Evolutionary conservation across 345 rosid species (phyloP).

Genomic region (Eucalyptus curtisii): DNA sequence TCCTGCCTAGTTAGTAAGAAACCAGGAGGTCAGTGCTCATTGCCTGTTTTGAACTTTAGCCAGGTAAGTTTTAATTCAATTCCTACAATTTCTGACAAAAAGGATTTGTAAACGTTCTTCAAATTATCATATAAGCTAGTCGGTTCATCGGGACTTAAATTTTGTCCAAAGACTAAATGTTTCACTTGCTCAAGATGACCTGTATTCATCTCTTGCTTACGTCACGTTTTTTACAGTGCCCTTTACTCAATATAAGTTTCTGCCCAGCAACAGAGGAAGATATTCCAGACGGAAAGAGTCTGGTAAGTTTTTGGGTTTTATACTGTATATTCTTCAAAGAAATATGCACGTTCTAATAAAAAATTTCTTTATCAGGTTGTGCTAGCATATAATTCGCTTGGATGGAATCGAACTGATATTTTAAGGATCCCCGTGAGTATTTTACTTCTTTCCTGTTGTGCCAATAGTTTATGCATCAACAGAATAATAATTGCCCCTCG

Average conservation of each 20-base stretch:
- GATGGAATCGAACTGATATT: conserved; percentile 66
- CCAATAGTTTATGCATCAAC: not conserved
- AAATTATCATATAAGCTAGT: not conserved
- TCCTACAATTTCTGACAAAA: not conserved
- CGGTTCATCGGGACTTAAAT: not conserved
- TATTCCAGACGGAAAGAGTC: conserved; percentile 33
- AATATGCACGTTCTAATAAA: not conserved
- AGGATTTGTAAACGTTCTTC: not conserved
- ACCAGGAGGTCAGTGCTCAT: conserved; percentile 26
- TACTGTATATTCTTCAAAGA: not conserved
- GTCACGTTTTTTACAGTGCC: conserved; percentile 38
- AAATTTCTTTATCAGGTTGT: conserved; percentile 39
- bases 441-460: not conserved
- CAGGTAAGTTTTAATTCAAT: conserved; percentile 23
- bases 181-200: not conserved
- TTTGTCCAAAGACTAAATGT: not conserved
- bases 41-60: conserved; percentile 18
- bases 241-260: conserved; percentile 67
- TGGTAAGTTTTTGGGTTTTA: conserved; percentile 33
- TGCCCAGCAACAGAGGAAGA: conserved; percentile 66
- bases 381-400: conserved; percentile 65
- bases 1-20: conserved; percentile 37
- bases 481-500: not conserved
- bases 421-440: conserved; percentile 59
- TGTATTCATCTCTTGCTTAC: not conserved